These are phyloP conservation scores for Brassica nigra DNA, from an alignment of 345 rosid genomes.

Conservation along the genomic window DNA sequence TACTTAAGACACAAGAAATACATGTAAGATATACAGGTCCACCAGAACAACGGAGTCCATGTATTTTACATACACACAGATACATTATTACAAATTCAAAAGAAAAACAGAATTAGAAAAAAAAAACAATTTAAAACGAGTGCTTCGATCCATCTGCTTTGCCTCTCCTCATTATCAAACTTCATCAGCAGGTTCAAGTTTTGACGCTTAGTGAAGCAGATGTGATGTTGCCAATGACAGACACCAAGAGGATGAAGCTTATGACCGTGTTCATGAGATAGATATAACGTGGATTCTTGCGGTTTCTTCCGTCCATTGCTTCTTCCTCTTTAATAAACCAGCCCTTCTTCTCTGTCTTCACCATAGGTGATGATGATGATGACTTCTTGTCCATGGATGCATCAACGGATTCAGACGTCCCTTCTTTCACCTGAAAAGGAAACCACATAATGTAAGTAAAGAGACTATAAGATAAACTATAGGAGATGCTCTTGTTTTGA, in stretches of 20 bases:
- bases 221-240: background rate
- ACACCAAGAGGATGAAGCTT: slow-evolving; percentile 14
- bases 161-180: too few species aligned
- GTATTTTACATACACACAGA: background rate
- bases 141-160: too few species aligned
- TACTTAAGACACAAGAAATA: background rate
- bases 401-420: background rate
- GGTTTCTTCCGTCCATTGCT: background rate
- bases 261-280: slow-evolving; percentile 22
- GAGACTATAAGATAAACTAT: background rate
- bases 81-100: background rate
- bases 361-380: background rate
- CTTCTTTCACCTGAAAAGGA: slow-evolving; percentile 18
- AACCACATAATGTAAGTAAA: background rate
- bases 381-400: background rate
- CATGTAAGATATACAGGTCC: background rate
- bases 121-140: too few species aligned
- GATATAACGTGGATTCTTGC: background rate
- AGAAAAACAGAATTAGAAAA: background rate
- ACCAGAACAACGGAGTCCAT: background rate
- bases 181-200: background rate
- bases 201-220: background rate
- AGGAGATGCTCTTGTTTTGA: background rate
- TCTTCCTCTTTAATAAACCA: slow-evolving; percentile 5
- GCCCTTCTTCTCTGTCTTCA: slow-evolving; percentile 23